A percentile compares a stretch with the other conserved stretches of the same genome.
Evolutionary conservation across 805 yeast species (phyloP).

Genomic region (Naumovozyma dairenensis): DNA sequence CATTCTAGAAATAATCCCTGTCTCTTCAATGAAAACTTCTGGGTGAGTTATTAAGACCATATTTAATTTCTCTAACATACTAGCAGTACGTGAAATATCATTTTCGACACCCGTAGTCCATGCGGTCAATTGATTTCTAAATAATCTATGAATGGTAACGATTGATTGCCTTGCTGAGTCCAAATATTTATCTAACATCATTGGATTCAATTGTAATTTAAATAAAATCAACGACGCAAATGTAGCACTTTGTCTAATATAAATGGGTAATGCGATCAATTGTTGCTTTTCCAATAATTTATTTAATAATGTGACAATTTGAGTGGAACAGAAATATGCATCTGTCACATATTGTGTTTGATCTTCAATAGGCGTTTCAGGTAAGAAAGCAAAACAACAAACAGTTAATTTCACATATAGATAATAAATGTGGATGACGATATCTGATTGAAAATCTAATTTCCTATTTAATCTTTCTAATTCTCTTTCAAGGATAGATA

Average conservation of each 20-base stretch:
- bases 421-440: slow-evolving; percentile 65
- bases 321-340: slow-evolving; percentile 72
- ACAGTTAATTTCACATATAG: slow-evolving; percentile 71
- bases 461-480: slow-evolving; percentile 60
- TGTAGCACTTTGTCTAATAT: slow-evolving; percentile 76
- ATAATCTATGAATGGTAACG: slow-evolving; percentile 83
- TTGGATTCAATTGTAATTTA: slow-evolving; percentile 70
- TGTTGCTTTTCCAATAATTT: slow-evolving; percentile 57
- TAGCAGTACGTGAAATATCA: slow-evolving; percentile 86
- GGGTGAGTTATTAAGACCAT: slow-evolving; percentile 83
- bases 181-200: slow-evolving; percentile 53
- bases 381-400: slow-evolving; percentile 81
- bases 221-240: slow-evolving; percentile 71
- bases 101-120: slow-evolving; percentile 80
- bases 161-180: slow-evolving; percentile 89
- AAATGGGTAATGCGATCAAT: slow-evolving; percentile 76
- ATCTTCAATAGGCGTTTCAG: slow-evolving; percentile 82
- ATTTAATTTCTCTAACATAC: slow-evolving; percentile 79
- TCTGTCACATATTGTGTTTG: slow-evolving; percentile 75
- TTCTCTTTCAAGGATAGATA: slow-evolving; percentile 71
- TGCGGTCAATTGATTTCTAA: slow-evolving; percentile 78
- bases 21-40: slow-evolving; percentile 60
- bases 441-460: slow-evolving; percentile 52
- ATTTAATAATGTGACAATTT: slow-evolving; percentile 69
- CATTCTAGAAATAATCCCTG: slow-evolving; percentile 78